Conservation (phyloP, 2,329 filamentous ascomycete species). For the Aspergillus carbonarius region DNA sequence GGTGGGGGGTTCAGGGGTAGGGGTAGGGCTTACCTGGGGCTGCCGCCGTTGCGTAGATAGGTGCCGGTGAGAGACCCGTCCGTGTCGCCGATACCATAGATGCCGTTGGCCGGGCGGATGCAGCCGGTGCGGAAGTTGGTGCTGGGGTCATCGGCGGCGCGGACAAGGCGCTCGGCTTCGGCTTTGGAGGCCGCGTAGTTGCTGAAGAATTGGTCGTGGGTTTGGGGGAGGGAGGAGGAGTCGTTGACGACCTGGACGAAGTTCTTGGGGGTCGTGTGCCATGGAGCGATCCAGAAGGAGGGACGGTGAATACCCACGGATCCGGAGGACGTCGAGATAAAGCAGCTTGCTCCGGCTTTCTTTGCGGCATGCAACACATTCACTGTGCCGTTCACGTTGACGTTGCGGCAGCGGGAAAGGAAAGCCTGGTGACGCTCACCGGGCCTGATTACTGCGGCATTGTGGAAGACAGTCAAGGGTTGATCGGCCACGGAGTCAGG, state of each 20-base stretch:
- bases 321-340: constrained; percentile 56
- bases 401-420: constrained; percentile 47
- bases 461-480: constrained; percentile 59
- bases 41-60: constrained; percentile 39
- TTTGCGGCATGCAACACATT: constrained; percentile 52
- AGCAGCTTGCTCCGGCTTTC: constrained; percentile 48
- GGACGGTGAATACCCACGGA: constrained; percentile 47
- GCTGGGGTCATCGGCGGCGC: constrained; percentile 40
- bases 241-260: constrained; percentile 51
- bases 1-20: background rate
- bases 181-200: constrained; percentile 55
- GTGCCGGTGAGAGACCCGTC: constrained; percentile 38
- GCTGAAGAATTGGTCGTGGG: constrained; percentile 46
- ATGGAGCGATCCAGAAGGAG: constrained; percentile 47
- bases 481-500: constrained; percentile 39
- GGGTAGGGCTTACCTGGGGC: constrained; percentile 41
- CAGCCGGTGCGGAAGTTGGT: constrained; percentile 52
- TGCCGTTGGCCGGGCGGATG: constrained; percentile 55
- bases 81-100: constrained; percentile 52
- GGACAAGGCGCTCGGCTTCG: constrained; percentile 53
- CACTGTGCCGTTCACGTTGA: constrained; percentile 54
- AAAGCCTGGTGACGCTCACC: constrained; percentile 49
- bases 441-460: constrained; percentile 55
- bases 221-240: constrained; percentile 40
- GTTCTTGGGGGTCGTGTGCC: constrained; percentile 40